A percentile compares a stretch with the other conserved stretches of the same genome.
phyloP scores from a whole-genome alignment of 352 stramenopile species.

The Globisporangium okanoganense region DNA sequence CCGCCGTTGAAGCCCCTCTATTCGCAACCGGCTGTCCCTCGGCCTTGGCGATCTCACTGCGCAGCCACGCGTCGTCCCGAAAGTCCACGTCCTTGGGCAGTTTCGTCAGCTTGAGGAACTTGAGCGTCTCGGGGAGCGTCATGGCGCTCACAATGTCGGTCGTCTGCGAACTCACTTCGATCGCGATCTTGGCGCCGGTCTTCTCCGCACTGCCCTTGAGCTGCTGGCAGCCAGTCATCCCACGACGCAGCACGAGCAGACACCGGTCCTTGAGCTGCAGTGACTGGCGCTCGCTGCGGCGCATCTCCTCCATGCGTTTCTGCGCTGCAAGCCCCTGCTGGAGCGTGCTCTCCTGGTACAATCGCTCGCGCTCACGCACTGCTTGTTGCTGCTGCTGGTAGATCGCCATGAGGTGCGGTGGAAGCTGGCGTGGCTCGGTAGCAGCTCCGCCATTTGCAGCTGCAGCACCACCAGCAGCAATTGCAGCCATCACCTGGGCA shows the following conservation, averaged over 20 bases:
- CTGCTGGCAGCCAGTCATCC: constrained; percentile 66
- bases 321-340: constrained; percentile 13
- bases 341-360: constrained; percentile 13
- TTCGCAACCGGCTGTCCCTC: constrained; percentile 23
- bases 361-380: constrained; percentile 11
- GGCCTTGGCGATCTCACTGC: constrained; percentile 63
- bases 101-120: constrained; percentile 66
- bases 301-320: constrained; percentile 21
- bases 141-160: constrained; percentile 80
- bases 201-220: constrained; percentile 55
- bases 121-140: constrained; percentile 49
- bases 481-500: background rate
- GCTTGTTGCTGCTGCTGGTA: constrained; percentile 22
- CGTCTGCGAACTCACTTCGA: constrained; percentile 71
- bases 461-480: too few relatives aligned
- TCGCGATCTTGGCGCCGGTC: constrained; percentile 62
- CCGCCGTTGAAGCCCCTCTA: background rate
- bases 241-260: constrained; percentile 64
- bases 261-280: constrained; percentile 58
- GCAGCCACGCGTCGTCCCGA: constrained; percentile 65
- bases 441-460: background rate
- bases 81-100: constrained; percentile 68
- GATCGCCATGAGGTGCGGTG: constrained; percentile 23
- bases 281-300: constrained; percentile 29
- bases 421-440: constrained; percentile 11